Evolutionary conservation across 139 green algal genomes (phyloP).

Genomic region (Chlamydomonas eustigma): DNA sequence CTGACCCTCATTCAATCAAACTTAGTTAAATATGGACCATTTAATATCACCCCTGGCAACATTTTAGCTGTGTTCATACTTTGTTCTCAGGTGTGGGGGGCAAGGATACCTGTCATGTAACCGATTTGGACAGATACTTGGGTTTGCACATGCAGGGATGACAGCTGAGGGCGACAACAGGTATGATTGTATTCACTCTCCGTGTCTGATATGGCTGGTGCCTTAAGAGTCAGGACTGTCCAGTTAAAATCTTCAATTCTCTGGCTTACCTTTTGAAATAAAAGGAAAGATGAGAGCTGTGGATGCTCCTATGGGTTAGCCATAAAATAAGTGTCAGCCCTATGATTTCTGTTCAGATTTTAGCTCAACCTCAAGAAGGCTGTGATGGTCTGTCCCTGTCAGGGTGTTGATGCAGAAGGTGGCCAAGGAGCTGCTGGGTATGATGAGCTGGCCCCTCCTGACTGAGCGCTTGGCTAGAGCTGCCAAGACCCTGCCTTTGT

Average conservation of each 20-base stretch:
- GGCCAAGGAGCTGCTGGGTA: conserved; percentile 62
- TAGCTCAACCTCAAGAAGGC: background rate
- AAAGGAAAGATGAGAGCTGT: no score
- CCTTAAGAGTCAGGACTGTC: no score
- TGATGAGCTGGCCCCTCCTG: conserved; percentile 27
- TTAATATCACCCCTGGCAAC: no score
- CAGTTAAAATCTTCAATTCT: no score
- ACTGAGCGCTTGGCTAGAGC: conserved; percentile 7
- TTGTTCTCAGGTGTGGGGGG: conserved; percentile 40
- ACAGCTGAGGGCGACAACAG: conserved; percentile 93
- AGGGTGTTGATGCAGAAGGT: conserved; percentile 68
- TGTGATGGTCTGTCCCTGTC: background rate
- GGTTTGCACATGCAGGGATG: conserved; percentile 89
- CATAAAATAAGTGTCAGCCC: no score
- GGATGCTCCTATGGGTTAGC: no score
- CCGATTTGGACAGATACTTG: conserved; percentile 80
- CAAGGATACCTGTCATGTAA: conserved; percentile 90
- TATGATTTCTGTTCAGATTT: background rate
- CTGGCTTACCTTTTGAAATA: no score
- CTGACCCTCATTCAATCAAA: no score
- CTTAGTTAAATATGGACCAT: no score
- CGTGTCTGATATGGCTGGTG: no score
- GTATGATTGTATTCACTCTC: conserved; percentile 15
- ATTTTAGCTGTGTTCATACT: no score
- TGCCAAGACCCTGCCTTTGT: conserved; percentile 8